phyloP scores from a whole-genome alignment of 805 yeast species.

The Starmerella stellata region DNA sequence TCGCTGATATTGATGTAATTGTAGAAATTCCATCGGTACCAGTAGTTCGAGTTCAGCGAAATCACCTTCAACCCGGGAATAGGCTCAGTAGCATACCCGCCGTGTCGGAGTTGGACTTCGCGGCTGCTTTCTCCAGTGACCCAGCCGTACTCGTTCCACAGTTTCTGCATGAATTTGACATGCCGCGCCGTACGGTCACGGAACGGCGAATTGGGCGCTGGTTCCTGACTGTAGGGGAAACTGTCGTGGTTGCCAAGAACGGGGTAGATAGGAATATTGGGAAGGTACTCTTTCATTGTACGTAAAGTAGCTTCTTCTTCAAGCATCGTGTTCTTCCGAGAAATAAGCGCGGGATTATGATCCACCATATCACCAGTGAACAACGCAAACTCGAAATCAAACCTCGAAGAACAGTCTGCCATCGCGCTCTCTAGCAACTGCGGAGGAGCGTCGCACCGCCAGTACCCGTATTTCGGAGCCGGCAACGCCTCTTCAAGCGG shows the following conservation, averaged over 20 bases:
- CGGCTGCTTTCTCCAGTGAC: constrained; percentile 23
- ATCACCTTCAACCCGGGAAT: constrained; percentile 40
- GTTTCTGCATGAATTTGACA: constrained; percentile 30
- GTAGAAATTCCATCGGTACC: constrained; percentile 47
- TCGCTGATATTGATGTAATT: constrained; percentile 32
- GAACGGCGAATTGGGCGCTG: constrained; percentile 34
- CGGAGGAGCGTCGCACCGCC: constrained; percentile 50
- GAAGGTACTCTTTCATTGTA: constrained; percentile 35
- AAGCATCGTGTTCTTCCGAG: constrained; percentile 31
- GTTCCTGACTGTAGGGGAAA: constrained; percentile 53
- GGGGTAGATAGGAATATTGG: constrained; percentile 39
- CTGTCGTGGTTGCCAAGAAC: constrained; percentile 57
- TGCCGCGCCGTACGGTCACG: constrained; percentile 31
- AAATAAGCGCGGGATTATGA: constrained; percentile 35
- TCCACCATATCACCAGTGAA: constrained; percentile 65
- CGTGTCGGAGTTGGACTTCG: constrained; percentile 33
- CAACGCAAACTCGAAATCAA: constrained; percentile 38
- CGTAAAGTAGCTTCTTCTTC: constrained; percentile 38
- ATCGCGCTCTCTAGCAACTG: constrained; percentile 41
- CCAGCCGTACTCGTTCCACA: constrained; percentile 33
- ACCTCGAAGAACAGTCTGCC: constrained; percentile 22
- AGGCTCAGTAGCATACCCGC: constrained; percentile 43
- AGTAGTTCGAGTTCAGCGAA: constrained; percentile 47
- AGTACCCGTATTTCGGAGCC: constrained; percentile 44
- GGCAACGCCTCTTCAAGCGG: constrained; percentile 24